phyloP scores from a whole-genome alignment of 176 grass and related monocot species.

The Cenchrus americanus region DNA sequence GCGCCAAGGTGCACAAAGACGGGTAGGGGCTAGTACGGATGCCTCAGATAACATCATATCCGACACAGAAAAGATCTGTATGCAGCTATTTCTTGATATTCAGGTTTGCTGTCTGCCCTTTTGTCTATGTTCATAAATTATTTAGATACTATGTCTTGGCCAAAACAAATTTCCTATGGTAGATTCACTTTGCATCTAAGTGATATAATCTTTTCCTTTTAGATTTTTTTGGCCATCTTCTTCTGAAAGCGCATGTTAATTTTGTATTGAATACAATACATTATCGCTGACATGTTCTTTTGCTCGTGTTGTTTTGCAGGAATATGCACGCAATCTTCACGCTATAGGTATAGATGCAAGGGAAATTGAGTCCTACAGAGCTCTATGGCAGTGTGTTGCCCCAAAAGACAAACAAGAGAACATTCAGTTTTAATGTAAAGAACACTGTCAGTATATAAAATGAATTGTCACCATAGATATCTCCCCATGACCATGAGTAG shows the following conservation, averaged over 20 bases:
- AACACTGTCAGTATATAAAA: slow-evolving; percentile 40
- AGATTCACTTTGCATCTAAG: slow-evolving; percentile 6
- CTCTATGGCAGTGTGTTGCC: slow-evolving; percentile 95
- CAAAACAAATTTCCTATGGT: slow-evolving; percentile 15
- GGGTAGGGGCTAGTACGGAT: slow-evolving; percentile 88
- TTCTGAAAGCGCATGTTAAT: neutral
- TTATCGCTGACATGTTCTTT: neutral
- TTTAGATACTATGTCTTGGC: neutral
- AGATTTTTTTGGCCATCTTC: neutral
- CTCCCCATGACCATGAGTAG: slow-evolving; percentile 30
- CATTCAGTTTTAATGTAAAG: slow-evolving; percentile 72
- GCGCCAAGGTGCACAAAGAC: slow-evolving; percentile 85
- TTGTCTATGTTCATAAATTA: neutral
- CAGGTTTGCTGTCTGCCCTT: slow-evolving; percentile 54
- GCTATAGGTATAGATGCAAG: slow-evolving; percentile 69
- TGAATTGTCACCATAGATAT: slow-evolving; percentile 30
- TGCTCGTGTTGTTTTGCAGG: slow-evolving; percentile 52
- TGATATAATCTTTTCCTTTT: neutral
- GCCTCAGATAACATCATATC: slow-evolving; percentile 83
- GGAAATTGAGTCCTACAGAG: slow-evolving; percentile 66
- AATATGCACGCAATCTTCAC: slow-evolving; percentile 86
- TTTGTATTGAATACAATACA: neutral
- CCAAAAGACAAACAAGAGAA: slow-evolving; percentile 87
- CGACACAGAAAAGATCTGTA: slow-evolving; percentile 99
- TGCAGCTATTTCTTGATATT: slow-evolving; percentile 99